Evolutionary conservation across 148 eudicot species (phyloP), one percentile per base, ranked within the genome.

Genomic region (Linanthus parryae): DNA sequence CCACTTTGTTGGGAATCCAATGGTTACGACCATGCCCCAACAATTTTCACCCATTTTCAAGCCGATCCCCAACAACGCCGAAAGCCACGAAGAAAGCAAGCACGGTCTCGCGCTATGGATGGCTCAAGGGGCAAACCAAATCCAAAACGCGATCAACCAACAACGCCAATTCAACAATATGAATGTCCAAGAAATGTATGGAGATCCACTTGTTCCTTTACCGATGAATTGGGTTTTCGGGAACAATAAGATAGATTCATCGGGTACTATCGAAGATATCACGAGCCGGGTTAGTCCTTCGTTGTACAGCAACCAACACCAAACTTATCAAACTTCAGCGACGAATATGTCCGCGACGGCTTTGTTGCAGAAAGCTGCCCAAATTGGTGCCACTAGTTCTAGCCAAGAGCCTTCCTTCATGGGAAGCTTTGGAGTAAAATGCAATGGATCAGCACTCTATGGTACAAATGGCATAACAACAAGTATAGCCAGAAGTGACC

Each of bases 301-400:
- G 12, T 73, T 83, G 62, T 86, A 69, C 52, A 77, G 84, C 72
- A 70, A 62, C 36, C 86, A 86, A 53, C 73, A 75, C 27, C 49
- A 36, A 31, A 19, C 51, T 30, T 68, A 60, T 30, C 78, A 72
- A 41, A 61, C 64, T 29, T 7, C 63, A 28, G 5, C 64, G 3
- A 27, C 60, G 20, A 70, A 49, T 37, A 83, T 81, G 74, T 86
- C 97, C 1, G 97, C 97, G 2, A 91, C 97, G 7, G 97, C 97
- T 56, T 63, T 89, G 24, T 39, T 89, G 34, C 86, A 82, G 57
- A 84, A 82, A 60, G 97, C 97, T 18, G 84, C 94, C 12, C 90
- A 82, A 59, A 77, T 89, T 25, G 90, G 94, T 17, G 67, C 84
- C 15, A 74, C 79, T 25, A 31, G 43, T 34, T 59, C 85, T 4